Base-by-base conservation (phyloP, 2,329 filamentous ascomycete species). In the Xylariaceae sp. region DNA sequence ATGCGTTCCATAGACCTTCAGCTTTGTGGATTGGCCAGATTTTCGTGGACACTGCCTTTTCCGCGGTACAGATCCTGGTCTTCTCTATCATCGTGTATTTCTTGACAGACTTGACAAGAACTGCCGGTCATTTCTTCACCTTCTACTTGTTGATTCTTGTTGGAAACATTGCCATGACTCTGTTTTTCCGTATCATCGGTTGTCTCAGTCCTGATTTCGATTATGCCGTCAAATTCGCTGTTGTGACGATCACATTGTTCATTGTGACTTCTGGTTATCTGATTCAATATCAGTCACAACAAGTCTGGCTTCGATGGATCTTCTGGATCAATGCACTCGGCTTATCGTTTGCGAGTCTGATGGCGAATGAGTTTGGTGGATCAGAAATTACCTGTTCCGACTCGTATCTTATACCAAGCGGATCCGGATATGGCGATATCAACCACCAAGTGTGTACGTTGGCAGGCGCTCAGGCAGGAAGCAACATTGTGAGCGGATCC, bases 1-100 rank as follows among this genome's bases (percentile, higher is more conserved):
- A 90, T 61, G 87, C 89, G 0, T 93, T 95, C 65, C 87, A 94
- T 66, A 79, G 89, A 33, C 90, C 90, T 0, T 90, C 88, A 0
- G 89, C 90, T 0, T 73, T 94, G 0, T 94, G 89, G 84, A 86
- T 94, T 52, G 89, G 86, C 0, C 90, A 94, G 65, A 91, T 94
- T 44, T 76, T 88, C 13, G 87, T 92, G 9, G 90, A 95, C 60
- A 79, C 87, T 46, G 79, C 84, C 0, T 93, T 94, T 64, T 78
- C 87, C 0, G 79, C 86, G 0, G 78, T 77, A 2, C 84, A 90
- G 60, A 90, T 90, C 45, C 63, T 90, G 54, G 69, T 89, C 1
- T 92, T 92, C 64, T 82, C 78, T 11, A 75, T 91, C 47, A 89
- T 90, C 31, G 83, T 91, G 5, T 92, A 92, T 70, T 92, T 91